These are phyloP conservation scores for Penicilliopsis zonata DNA, from an alignment of 495 filamentous ascomycete species.

Conservation along the genomic window DNA sequence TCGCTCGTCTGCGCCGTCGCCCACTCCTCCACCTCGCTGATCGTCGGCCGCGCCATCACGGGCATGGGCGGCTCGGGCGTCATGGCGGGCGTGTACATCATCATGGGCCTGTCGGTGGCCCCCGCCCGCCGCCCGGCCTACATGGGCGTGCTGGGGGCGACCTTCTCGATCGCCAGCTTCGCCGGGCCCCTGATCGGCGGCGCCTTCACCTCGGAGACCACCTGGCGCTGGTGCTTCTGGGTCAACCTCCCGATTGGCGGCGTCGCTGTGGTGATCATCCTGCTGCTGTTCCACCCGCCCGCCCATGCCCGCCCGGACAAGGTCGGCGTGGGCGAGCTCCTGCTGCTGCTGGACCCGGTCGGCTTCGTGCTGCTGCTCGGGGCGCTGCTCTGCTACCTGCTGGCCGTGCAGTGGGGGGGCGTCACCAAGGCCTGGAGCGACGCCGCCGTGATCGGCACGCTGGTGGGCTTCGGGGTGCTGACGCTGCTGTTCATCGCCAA, in stretches of 20 bases:
- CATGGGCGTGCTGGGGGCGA: conserved; percentile 32
- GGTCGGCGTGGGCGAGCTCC: conserved; percentile 14
- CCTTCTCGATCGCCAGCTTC: conserved; percentile 33
- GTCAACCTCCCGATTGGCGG: conserved; percentile 40
- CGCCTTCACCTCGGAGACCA: conserved; percentile 36
- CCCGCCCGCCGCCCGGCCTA: conserved; percentile 35
- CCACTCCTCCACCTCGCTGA: conserved; percentile 27
- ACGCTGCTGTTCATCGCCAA: conserved; percentile 12
- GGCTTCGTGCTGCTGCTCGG: conserved; percentile 43
- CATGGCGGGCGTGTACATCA: conserved; percentile 5
- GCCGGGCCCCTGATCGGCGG: conserved; percentile 36
- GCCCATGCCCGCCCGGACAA: conserved; percentile 3
- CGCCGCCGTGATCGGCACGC: conserved; percentile 28
- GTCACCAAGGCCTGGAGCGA: conserved; percentile 38
- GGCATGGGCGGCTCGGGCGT: conserved; percentile 42
- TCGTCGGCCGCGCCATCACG: conserved; percentile 61
- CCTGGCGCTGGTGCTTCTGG: conserved; percentile 69
- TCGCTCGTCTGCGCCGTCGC: background rate
- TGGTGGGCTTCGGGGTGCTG: conserved; percentile 26
- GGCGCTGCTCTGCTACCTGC: conserved; percentile 40
- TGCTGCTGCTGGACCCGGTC: conserved; percentile 25
- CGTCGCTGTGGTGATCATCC: conserved; percentile 7
- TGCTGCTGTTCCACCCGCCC: conserved; percentile 11
- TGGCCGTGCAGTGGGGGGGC: conserved; percentile 57
- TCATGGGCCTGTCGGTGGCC: conserved; percentile 30